phyloP scores from a whole-genome alignment of 768 basidiomycete species.

The Rhizopogon vinicolor region DNA sequence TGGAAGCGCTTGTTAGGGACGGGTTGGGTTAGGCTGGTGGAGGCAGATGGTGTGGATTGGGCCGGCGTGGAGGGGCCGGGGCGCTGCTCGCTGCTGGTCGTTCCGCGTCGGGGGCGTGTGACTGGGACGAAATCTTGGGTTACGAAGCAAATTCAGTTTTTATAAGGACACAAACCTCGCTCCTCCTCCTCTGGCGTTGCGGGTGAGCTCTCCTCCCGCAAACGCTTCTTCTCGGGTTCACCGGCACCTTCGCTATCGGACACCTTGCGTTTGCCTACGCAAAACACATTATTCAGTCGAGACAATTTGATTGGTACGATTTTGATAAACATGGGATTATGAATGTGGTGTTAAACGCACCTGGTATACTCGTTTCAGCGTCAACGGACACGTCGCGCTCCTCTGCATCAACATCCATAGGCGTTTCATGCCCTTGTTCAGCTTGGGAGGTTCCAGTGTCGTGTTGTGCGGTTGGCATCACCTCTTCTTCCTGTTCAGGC shows the following conservation, averaged over 20 bases:
- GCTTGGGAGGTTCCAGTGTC: slow-evolving; percentile 26
- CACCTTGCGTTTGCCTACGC: slow-evolving; percentile 61
- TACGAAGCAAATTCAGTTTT: not conserved
- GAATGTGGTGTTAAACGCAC: not conserved
- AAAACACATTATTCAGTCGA: not conserved
- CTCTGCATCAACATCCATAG: slow-evolving; percentile 15
- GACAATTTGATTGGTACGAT: not conserved
- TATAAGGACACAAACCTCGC: slow-evolving; percentile 27
- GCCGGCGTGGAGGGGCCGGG: slow-evolving; percentile 15
- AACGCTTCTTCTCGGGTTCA: slow-evolving; percentile 50
- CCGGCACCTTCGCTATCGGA: slow-evolving; percentile 37
- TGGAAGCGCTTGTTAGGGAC: slow-evolving; percentile 68
- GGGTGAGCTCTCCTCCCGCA: slow-evolving; percentile 65
- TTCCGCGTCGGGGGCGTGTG: slow-evolving; percentile 13
- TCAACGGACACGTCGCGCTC: not conserved
- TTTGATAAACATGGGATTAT: not conserved
- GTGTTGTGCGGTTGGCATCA: no score
- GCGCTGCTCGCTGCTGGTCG: slow-evolving; percentile 11
- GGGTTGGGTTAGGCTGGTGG: not conserved
- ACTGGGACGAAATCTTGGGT: slow-evolving; percentile 2
- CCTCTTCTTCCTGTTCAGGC: not conserved
- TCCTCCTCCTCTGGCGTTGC: slow-evolving; percentile 55
- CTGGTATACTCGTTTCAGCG: not conserved
- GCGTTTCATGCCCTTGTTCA: slow-evolving; percentile 26
- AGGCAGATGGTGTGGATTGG: not conserved